Evolutionary conservation across 352 stramenopile genomes (phyloP), one percentile per base, ranked within the genome.

Genomic region (Globisporangium polare): DNA sequence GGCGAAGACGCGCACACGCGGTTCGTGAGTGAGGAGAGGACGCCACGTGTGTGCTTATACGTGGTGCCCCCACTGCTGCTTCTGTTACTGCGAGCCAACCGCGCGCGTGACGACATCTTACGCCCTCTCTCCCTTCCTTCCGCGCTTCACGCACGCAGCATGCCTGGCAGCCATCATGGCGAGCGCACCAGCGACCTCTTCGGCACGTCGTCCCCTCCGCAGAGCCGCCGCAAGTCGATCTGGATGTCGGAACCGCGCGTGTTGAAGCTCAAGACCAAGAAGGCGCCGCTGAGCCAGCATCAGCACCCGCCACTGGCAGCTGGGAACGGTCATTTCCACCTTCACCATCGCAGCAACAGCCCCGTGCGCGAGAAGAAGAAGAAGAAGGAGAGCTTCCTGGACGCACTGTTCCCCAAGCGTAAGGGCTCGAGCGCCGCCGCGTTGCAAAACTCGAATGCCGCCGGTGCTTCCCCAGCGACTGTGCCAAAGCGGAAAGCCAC

Each of bases 391-490:
- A 60, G 60, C 18, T 60, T 66, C 12, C 35, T 66, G 29, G 60
- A 60, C n/a, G 35, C 33, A 53, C 53, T 66, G 10, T 66, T 66
- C 45, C 60, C 60, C n/a, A 66, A 66, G 45, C 60, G 60, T 17
- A 60, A 60, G 47, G 47, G 26, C 35, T 50, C 52, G 24, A 37
- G 20, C 8, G 60, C 53, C 27, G 31, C 31, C 18, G 37, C 58
- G 10, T 1, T 57, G 24, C 7, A 27, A 31, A 31, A 31, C 35
- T 33, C 15, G 17, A 60, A 18, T 24, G 6, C 42, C 8, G n/a
- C 64, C 15, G 61, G 20, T 12, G 27, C 31, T 2, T 6, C 8
- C 9, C 31, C 31, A 37, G 31, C 41, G 37, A 35, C 31, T 35
- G 9, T 31, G 1, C 45, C 54, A 8, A 47, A 55, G 15, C 64